These are phyloP conservation scores for Trichosanthes cucumerina DNA, from an alignment of 306 rosid genomes.

Conservation along the genomic window DNA sequence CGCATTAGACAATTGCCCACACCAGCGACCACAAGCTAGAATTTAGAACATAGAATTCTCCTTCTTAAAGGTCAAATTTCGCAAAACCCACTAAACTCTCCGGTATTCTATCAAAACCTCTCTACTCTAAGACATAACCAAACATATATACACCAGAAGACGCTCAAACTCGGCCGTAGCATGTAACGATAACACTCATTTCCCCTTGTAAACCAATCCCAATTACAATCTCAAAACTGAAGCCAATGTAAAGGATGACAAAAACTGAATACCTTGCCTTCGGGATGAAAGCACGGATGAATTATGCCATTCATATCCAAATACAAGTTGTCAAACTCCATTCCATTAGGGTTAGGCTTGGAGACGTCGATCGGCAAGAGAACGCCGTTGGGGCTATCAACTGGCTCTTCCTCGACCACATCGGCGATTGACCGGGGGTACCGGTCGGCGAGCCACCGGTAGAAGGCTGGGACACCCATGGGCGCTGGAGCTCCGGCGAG, in stretches of 20 bases:
- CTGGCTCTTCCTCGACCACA: constrained; percentile 59
- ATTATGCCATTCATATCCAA: constrained; percentile 93
- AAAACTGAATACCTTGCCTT: constrained; percentile 51
- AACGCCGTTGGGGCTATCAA: constrained; percentile 20
- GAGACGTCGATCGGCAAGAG: constrained; percentile 39
- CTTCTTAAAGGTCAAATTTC: not conserved
- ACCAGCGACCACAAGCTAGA: not conserved
- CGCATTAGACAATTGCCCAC: not conserved
- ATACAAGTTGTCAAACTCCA: constrained; percentile 85
- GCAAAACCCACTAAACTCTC: not conserved
- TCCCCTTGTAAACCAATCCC: not conserved
- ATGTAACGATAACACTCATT: not conserved
- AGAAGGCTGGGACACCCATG: constrained; percentile 98
- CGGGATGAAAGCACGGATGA: constrained; percentile 97
- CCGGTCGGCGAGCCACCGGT: constrained; percentile 98
- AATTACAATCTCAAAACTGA: not conserved
- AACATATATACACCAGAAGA: not conserved
- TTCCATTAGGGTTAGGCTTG: constrained; percentile 80
- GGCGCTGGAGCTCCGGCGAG: constrained; percentile 11
- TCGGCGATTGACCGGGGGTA: constrained; percentile 72
- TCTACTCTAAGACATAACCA: not conserved
- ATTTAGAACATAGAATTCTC: not conserved
- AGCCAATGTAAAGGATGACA: not conserved
- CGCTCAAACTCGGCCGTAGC: not conserved
- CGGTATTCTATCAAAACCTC: not conserved